Evolutionary conservation across 2,329 filamentous ascomycete species (phyloP), one percentile per base, ranked within the genome.

Genomic region (Ceratocystis diversiconidia): DNA sequence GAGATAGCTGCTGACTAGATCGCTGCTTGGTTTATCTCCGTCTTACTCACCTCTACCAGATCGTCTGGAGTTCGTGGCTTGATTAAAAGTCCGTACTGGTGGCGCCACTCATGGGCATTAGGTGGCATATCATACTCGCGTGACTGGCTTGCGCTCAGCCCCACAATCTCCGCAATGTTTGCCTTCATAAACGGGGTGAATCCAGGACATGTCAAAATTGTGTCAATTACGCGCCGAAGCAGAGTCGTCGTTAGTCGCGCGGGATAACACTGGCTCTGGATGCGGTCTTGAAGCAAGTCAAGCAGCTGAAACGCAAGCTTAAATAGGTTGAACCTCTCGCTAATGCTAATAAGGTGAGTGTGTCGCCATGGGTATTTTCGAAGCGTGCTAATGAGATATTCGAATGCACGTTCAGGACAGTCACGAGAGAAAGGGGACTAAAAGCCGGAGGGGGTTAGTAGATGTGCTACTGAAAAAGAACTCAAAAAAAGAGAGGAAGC

Each of bases 311-410:
- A 71, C 1, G 81, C 79, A 0, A 81, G 75, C 10, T 79, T 74
- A 70, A 79, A 84, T 30, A 86, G 74, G 6, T 76, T 73, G 55
- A 79, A 73, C 0, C 84, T 81, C 72, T 87, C 79, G 65, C 76
- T 74, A 60, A 86, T 75, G 6, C 81, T 86, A 74, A 87, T 82
- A 64, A 76, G 70, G 2, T 81, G 73, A 1, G 83, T 77, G 72
- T 79, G 77, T 67, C 81, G 78, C 85, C 85, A 88, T 0, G 85
- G 85, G 55, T 85, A 78, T 75, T 87, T 84, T 67, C 79, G 79
- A 46, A 85, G 71, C 0, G 81, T 86, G 71, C 82, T 85, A 69
- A 87, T 85, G 70, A 87, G 76, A 71, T 79, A 84, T 74, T 88
- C 85, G 65, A 82, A 87, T 1, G 84, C 81, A 15, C 85, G 80